Conservation (phyloP, 2,329 filamentous ascomycete genomes). For the Pseudonectria buxi region DNA sequence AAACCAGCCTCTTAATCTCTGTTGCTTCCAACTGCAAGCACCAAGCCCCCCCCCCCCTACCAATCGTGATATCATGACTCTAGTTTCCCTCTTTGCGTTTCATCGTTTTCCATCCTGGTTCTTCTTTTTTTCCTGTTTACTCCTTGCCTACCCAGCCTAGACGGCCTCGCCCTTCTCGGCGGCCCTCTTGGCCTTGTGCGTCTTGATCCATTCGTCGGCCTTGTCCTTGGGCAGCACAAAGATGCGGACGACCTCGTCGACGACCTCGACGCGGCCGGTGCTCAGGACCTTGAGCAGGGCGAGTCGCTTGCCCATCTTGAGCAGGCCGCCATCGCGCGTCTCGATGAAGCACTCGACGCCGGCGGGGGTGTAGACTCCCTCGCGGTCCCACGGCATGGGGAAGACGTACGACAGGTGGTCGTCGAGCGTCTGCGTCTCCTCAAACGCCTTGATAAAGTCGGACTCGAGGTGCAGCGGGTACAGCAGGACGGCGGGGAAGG, state of each 20-base stretch:
- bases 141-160: slow-evolving; percentile 4
- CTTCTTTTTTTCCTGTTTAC: slow-evolving; percentile 1
- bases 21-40: too few relatives aligned
- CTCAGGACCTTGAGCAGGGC: slow-evolving; percentile 66
- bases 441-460: slow-evolving; percentile 85
- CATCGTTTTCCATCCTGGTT: too few relatives aligned
- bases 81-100: too few relatives aligned
- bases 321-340: slow-evolving; percentile 68
- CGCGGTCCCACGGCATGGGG: slow-evolving; percentile 77
- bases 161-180: slow-evolving; percentile 31
- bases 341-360: slow-evolving; percentile 86
- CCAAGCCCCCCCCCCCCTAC: too few relatives aligned
- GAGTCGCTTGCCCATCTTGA: slow-evolving; percentile 86
- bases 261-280: slow-evolving; percentile 74
- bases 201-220: slow-evolving; percentile 69
- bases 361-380: slow-evolving; percentile 56
- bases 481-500: slow-evolving; percentile 73
- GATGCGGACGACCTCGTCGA: slow-evolving; percentile 77
- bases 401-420: slow-evolving; percentile 83
- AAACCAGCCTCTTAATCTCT: too few relatives aligned
- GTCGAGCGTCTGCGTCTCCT: slow-evolving; percentile 65
- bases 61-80: too few relatives aligned
- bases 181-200: slow-evolving; percentile 72
- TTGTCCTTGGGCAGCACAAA: slow-evolving; percentile 70
- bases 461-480: slow-evolving; percentile 78